Evolutionary conservation across 2,329 filamentous ascomycete genomes (phyloP).

Genomic region (Ceratocystis huliohia): DNA sequence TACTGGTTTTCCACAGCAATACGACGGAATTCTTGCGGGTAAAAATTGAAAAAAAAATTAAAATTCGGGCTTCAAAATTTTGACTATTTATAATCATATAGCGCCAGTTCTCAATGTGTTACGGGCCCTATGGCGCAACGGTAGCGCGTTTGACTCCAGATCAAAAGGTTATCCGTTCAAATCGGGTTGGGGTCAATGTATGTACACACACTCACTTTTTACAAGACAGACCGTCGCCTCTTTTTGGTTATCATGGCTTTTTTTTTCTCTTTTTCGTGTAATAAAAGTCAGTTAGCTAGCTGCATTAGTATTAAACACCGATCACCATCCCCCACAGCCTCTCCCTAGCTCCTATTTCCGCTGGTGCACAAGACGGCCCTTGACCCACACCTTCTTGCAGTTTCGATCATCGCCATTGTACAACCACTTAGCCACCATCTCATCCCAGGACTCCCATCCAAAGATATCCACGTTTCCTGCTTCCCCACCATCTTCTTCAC

Average conservation of each 20-base stretch:
- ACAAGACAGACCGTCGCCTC: neutral
- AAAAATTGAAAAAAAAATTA: too few relatives aligned
- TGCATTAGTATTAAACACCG: too few relatives aligned
- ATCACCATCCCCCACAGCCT: neutral
- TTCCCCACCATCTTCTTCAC: slow-evolving; percentile 26
- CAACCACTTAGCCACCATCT: slow-evolving; percentile 84
- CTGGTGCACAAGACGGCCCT: slow-evolving; percentile 65
- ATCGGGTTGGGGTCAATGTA: slow-evolving; percentile 19
- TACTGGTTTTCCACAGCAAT: neutral
- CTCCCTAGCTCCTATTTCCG: slow-evolving; percentile 23
- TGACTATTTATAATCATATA: neutral
- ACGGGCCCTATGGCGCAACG: slow-evolving; percentile 20
- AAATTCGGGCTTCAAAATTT: too few relatives aligned
- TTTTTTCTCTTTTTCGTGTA: neutral
- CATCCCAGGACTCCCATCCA: slow-evolving; percentile 80
- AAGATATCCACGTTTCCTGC: slow-evolving; percentile 71
- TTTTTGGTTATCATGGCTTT: neutral
- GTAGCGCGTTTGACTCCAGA: slow-evolving; percentile 21
- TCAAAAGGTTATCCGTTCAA: slow-evolving; percentile 21
- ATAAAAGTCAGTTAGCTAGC: neutral
- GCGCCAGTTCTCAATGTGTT: accelerated
- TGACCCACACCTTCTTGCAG: slow-evolving; percentile 78
- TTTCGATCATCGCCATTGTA: slow-evolving; percentile 90
- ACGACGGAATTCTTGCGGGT: too few relatives aligned
- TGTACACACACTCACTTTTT: neutral